Evolutionary conservation across 83 land plant genomes (phyloP).

Genomic region (Isoetes engelmannii): DNA sequence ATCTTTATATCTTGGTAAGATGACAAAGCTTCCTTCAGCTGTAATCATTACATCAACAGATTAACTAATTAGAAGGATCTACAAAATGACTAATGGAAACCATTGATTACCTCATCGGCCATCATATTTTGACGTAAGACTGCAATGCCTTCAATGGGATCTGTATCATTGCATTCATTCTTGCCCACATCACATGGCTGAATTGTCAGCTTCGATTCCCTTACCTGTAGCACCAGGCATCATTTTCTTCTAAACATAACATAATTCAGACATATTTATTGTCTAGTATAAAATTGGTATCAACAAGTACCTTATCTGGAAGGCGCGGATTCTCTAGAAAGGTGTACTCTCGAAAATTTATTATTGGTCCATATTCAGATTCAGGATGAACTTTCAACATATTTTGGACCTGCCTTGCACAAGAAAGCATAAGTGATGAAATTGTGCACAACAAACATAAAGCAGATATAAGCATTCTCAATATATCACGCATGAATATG

Average conservation of each 20-base stretch:
- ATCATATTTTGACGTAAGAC: constrained; percentile 48
- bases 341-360: constrained; percentile 77
- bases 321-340: constrained; percentile 71
- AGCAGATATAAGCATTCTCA: background rate
- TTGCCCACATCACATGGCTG: constrained; percentile 54
- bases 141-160: background rate
- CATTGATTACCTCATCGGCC: constrained; percentile 51
- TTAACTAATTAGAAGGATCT: background rate
- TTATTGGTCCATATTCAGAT: constrained; percentile 62
- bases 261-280: background rate
- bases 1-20: constrained; percentile 65
- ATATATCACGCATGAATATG: too few relatives aligned
- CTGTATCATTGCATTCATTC: constrained; percentile 34
- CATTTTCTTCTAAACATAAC: background rate
- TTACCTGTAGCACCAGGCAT: constrained; percentile 43
- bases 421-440: background rate
- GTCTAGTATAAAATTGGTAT: background rate
- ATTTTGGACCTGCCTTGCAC: constrained; percentile 49
- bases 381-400: constrained; percentile 55
- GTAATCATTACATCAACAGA: constrained; percentile 11
- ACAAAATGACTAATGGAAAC: background rate
- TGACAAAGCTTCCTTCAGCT: constrained; percentile 48
- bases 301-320: constrained; percentile 44
- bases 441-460: background rate
- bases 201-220: constrained; percentile 67